Evolutionary conservation across 441 rosid species (phyloP).

Genomic region (Pelargonium hybrid): DNA sequence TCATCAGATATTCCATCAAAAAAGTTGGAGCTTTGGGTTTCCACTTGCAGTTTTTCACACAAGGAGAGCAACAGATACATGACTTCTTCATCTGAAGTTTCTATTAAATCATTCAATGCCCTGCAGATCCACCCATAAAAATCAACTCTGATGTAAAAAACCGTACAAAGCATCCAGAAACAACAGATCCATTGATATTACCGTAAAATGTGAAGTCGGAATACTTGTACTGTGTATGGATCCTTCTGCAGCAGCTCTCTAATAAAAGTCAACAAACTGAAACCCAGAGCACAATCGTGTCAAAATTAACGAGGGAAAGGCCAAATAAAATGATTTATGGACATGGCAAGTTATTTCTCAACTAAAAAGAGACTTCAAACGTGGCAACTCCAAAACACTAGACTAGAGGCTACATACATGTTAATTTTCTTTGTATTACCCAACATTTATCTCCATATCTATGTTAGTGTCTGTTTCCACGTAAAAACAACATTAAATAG

Average conservation of each 20-base stretch:
- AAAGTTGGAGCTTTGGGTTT: constrained; percentile 20
- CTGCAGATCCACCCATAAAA: constrained; percentile 39
- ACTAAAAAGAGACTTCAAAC: neutral
- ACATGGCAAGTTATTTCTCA: neutral
- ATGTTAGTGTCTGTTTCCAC: neutral
- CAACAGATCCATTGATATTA: constrained; percentile 20
- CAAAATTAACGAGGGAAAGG: constrained; percentile 15
- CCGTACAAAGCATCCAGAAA: constrained; percentile 13
- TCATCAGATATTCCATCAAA: constrained; percentile 33
- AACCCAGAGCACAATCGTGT: constrained; percentile 23
- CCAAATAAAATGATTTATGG: neutral
- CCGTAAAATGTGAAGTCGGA: constrained; percentile 52
- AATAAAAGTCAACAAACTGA: constrained; percentile 58
- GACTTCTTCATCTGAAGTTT: constrained; percentile 52
- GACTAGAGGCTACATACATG: neutral
- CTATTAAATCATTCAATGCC: constrained; percentile 55
- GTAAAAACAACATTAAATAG: neutral
- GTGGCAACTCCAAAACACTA: neutral
- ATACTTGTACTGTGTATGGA: constrained; percentile 29
- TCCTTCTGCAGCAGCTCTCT: constrained; percentile 52
- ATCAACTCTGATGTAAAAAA: constrained; percentile 17
- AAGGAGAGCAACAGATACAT: constrained; percentile 44
- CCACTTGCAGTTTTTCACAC: constrained; percentile 49
- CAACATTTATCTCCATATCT: neutral
- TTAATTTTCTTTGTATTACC: neutral